Conservation (phyloP, 257 asterid genomes). For the Solanum phureja region DNA sequence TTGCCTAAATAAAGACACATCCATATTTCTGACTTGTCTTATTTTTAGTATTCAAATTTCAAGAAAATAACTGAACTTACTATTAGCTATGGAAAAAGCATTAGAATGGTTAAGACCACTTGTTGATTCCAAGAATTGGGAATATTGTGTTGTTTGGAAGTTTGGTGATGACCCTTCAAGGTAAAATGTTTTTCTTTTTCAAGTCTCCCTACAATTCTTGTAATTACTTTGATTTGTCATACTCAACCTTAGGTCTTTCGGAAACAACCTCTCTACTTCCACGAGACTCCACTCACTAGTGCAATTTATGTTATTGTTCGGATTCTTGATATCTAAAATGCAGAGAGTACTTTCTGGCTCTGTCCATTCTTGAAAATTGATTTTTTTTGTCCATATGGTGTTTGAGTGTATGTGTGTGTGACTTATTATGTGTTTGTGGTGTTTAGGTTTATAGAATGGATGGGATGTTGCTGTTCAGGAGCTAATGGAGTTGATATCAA, state of each 20-base stretch:
- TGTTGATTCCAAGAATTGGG: constrained; percentile 47
- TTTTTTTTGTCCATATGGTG: background rate
- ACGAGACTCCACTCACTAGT: background rate
- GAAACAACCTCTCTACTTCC: too few relatives aligned
- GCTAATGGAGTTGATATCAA: constrained; percentile 17
- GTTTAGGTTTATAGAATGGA: constrained; percentile 72
- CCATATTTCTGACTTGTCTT: background rate
- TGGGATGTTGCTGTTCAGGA: constrained; percentile 73
- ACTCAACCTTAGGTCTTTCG: background rate
- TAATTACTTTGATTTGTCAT: background rate
- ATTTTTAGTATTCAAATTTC: background rate
- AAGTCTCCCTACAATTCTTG: background rate
- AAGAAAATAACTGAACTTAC: constrained; percentile 8
- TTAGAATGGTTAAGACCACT: constrained; percentile 53
- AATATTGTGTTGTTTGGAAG: constrained; percentile 68
- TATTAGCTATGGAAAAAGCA: constrained; percentile 31
- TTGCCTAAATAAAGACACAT: background rate
- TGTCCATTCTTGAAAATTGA: background rate
- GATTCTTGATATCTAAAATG: background rate
- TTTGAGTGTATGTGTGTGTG: background rate
- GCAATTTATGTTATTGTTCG: too few relatives aligned
- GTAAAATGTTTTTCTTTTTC: constrained; percentile 6
- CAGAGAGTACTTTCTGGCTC: background rate
- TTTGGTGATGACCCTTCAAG: constrained; percentile 81
- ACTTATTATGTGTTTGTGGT: background rate